Percentiles rank a stretch among this genome's conserved stretches.
phyloP scores from a whole-genome alignment of 371 early-diverging fungal species.

The Mucor sp. region DNA sequence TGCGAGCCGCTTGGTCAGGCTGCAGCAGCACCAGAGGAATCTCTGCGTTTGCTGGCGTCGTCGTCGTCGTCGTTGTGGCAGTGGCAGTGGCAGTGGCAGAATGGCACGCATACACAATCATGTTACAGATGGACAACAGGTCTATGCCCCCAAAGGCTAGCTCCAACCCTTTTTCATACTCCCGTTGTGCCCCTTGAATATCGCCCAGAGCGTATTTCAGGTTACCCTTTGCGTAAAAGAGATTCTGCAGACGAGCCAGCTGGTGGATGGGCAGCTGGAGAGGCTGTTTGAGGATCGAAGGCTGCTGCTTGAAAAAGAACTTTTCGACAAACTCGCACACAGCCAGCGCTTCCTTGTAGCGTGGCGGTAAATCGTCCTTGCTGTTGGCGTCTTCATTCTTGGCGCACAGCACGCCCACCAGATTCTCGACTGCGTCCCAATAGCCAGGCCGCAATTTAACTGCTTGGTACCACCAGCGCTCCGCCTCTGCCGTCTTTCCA shows the following conservation, averaged over 20 bases:
- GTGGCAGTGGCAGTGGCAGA: background rate
- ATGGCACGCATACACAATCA: conserved; percentile 38
- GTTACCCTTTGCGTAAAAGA: conserved; percentile 87
- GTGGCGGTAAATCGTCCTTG: conserved; percentile 35
- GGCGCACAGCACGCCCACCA: conserved; percentile 80
- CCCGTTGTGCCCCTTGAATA: conserved; percentile 68
- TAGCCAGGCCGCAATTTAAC: conserved; percentile 85
- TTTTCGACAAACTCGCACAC: conserved; percentile 83
- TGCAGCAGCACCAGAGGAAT: conserved; percentile 63
- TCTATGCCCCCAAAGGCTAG: conserved; percentile 75
- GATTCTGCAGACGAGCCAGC: conserved; percentile 69
- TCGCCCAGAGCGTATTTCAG: conserved; percentile 79
- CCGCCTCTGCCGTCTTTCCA: conserved; percentile 75
- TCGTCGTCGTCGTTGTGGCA: background rate
- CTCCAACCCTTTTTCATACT: conserved; percentile 80
- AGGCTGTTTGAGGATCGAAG: conserved; percentile 27
- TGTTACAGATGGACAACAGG: conserved; percentile 58
- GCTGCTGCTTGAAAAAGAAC: conserved; percentile 37
- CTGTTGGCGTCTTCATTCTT: conserved; percentile 14
- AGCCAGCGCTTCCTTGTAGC: conserved; percentile 77
- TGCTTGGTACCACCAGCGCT: conserved; percentile 86
- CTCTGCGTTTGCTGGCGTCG: background rate
- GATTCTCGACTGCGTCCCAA: conserved; percentile 92
- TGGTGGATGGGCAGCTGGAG: conserved; percentile 59
- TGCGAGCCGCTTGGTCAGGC: conserved; percentile 68